These are phyloP conservation scores for Anthostomella pinea DNA, from an alignment of 2,329 filamentous ascomycete genomes.

Conservation along the genomic window DNA sequence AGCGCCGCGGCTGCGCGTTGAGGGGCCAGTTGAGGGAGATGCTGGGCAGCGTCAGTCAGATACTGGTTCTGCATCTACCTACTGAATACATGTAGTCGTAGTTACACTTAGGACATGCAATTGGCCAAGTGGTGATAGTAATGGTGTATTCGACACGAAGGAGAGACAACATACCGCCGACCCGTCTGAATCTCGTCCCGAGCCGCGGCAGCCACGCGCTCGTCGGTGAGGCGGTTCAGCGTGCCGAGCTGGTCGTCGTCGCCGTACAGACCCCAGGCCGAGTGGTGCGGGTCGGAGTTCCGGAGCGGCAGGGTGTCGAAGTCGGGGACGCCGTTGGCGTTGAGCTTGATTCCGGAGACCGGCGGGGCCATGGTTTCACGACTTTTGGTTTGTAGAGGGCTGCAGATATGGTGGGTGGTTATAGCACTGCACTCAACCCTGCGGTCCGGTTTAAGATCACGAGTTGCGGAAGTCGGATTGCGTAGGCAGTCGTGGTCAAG, in stretches of 20 bases:
- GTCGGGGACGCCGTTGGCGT: conserved; percentile 42
- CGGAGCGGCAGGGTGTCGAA: conserved; percentile 48
- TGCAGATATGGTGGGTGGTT: too few species aligned
- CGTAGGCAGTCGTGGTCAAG: too few species aligned
- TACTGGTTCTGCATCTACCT: too few species aligned
- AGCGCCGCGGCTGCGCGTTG: conserved; percentile 47
- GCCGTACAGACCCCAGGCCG: conserved; percentile 52
- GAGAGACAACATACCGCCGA: conserved; percentile 35
- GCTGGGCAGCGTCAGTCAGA: conserved; percentile 28
- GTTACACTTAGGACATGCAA: too few species aligned
- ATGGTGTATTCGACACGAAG: background rate
- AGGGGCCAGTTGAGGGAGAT: conserved; percentile 61
- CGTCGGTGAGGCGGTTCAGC: conserved; percentile 57
- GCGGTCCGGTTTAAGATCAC: too few species aligned
- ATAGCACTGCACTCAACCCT: too few species aligned
- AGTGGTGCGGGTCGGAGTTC: conserved; percentile 42
- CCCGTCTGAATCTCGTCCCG: conserved; percentile 54
- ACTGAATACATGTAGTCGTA: too few species aligned
- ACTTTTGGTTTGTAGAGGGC: too few species aligned
- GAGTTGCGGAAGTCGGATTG: too few species aligned
- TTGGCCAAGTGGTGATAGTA: background rate
- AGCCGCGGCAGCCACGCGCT: conserved; percentile 49
- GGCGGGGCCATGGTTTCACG: conserved; percentile 27
- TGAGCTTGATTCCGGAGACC: conserved; percentile 30
- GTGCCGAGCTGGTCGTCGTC: conserved; percentile 57